Conservation (phyloP, 2,329 filamentous ascomycete genomes). For the Alternaria arborescens region DNA sequence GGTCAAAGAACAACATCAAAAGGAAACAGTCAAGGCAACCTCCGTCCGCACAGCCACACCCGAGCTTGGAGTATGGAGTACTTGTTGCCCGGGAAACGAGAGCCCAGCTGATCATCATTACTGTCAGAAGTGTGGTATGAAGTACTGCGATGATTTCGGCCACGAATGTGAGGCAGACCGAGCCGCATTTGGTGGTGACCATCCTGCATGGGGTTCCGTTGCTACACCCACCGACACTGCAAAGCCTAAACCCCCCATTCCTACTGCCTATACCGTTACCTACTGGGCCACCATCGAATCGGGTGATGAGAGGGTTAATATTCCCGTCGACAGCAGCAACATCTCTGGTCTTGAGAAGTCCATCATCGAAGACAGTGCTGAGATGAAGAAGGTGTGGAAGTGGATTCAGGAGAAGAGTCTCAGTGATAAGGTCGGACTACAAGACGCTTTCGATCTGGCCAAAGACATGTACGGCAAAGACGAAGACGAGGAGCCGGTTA, state of each 20-base stretch:
- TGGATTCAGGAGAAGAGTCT: constrained; percentile 36
- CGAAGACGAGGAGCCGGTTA: background rate
- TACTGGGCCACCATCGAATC: constrained; percentile 32
- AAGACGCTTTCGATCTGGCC: constrained; percentile 36
- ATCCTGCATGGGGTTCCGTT: background rate
- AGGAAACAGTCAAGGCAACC: background rate
- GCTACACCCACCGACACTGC: background rate
- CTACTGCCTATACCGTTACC: constrained; percentile 19
- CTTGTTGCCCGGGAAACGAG: too few species aligned
- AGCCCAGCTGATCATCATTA: too few species aligned
- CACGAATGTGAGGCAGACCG: too few species aligned
- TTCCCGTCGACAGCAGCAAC: constrained; percentile 28
- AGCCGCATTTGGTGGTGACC: background rate
- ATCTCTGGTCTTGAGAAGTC: constrained; percentile 32
- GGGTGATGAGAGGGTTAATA: constrained; percentile 15
- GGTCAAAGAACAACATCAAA: background rate
- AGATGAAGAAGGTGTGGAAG: constrained; percentile 36
- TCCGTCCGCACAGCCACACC: background rate
- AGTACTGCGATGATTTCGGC: too few species aligned
- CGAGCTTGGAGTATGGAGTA: background rate
- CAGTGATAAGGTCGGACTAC: constrained; percentile 24
- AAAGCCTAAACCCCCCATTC: background rate
- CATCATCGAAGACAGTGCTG: constrained; percentile 14
- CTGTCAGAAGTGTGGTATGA: too few species aligned
- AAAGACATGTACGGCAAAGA: constrained; percentile 18